Conservation (phyloP, 148 eudicot genomes). For the Vaccinium darrowii region DNA sequence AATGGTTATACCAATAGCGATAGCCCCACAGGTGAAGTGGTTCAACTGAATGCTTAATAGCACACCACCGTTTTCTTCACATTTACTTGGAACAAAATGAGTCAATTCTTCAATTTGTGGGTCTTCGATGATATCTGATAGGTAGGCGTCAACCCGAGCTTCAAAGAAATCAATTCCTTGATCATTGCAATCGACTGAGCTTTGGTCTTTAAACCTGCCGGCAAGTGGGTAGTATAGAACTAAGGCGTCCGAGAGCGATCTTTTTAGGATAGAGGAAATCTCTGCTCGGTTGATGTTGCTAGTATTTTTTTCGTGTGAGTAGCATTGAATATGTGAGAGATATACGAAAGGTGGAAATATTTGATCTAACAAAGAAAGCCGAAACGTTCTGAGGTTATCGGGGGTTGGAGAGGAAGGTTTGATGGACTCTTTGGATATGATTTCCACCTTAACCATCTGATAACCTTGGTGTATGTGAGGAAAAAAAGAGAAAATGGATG, state of each 20-base stretch:
- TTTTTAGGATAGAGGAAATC: constrained; percentile 10
- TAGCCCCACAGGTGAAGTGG: constrained; percentile 23
- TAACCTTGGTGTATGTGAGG: no score
- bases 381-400: neutral
- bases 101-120: constrained; percentile 20
- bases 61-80: constrained; percentile 16
- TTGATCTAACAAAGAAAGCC: constrained; percentile 16
- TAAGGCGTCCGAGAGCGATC: neutral
- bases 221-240: constrained; percentile 8
- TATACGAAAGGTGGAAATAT: neutral
- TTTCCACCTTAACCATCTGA: neutral
- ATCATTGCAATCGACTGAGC: constrained; percentile 36
- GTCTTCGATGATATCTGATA: constrained; percentile 22
- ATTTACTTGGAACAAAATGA: constrained; percentile 28
- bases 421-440: constrained; percentile 4
- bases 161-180: constrained; percentile 35
- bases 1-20: constrained; percentile 18
- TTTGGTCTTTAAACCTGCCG: constrained; percentile 31
- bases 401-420: constrained; percentile 21
- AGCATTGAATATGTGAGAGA: no score
- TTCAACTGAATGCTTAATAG: constrained; percentile 22
- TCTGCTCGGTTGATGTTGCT: no score
- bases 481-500: no score
- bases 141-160: constrained; percentile 15
- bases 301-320: no score